Evolutionary conservation across 805 yeast species (phyloP).

Genomic region (fission yeast (Schizosaccharomyces pombe)): DNA sequence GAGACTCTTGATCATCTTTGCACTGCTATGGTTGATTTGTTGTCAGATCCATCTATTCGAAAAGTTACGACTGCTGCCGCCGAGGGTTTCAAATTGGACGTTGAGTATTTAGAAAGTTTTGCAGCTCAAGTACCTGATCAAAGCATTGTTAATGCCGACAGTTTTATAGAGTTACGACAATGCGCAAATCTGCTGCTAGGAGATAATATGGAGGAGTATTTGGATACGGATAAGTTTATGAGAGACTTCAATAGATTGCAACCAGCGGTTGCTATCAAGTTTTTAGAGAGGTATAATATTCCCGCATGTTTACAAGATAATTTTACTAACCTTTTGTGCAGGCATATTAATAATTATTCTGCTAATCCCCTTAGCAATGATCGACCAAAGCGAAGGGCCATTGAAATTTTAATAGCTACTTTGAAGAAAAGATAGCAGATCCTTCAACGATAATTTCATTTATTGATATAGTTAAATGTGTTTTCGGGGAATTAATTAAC

Average conservation of each 20-base stretch:
- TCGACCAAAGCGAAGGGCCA: neutral
- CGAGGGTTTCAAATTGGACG: conserved; percentile 54
- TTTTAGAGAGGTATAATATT: conserved; percentile 26
- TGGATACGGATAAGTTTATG: conserved; percentile 29
- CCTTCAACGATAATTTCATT: neutral
- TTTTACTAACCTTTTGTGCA: neutral
- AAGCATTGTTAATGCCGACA: conserved; percentile 13
- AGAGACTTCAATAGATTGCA: conserved; percentile 52
- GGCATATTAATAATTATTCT: neutral
- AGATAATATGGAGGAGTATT: conserved; percentile 42
- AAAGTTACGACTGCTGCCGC: conserved; percentile 37
- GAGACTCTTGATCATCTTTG: conserved; percentile 73
- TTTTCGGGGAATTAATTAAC: no score
- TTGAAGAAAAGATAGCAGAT: neutral
- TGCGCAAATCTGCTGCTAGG: conserved; percentile 42
- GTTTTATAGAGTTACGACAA: conserved; percentile 61
- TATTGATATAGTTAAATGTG: no score
- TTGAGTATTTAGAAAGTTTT: conserved; percentile 43
- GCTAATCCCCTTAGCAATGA: neutral
- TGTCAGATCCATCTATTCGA: conserved; percentile 28
- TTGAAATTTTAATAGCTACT: neutral
- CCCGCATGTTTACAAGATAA: no score
- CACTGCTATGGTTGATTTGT: conserved; percentile 36
- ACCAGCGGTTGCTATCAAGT: conserved; percentile 41
- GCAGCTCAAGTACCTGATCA: conserved; percentile 15